Percentiles rank a stretch among this genome's conserved stretches.
Conservation (phyloP, 495 filamentous ascomycete genomes). For the Gamarada debralockiae region DNA sequence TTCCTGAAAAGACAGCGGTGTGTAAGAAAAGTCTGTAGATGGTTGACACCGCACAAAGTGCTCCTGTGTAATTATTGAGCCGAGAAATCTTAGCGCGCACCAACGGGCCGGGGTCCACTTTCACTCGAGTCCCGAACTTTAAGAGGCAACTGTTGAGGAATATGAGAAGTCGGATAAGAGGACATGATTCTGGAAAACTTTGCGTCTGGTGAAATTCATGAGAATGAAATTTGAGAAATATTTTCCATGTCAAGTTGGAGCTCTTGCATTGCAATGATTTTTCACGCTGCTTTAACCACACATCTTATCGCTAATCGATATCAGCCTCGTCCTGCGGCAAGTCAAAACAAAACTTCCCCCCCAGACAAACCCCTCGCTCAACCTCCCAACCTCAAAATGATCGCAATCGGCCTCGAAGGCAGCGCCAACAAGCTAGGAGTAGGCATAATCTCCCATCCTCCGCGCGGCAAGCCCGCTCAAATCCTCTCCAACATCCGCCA, state of each 20-base stretch:
- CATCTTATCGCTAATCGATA: not conserved
- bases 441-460: constrained; percentile 82
- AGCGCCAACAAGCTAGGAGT: constrained; percentile 97
- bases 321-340: not conserved
- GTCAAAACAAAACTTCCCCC: not conserved
- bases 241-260: too few relatives aligned
- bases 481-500: constrained; percentile 93
- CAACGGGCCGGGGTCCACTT: too few relatives aligned
- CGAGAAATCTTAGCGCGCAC: too few relatives aligned
- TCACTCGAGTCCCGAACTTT: too few relatives aligned
- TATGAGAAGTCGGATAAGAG: too few relatives aligned
- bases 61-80: too few relatives aligned
- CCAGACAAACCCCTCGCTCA: not conserved
- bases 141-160: too few relatives aligned
- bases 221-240: too few relatives aligned
- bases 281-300: too few relatives aligned
- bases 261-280: not conserved
- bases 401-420: constrained; percentile 92
- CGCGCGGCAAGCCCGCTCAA: constrained; percentile 51
- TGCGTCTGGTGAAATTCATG: too few relatives aligned
- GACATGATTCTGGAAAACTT: too few relatives aligned
- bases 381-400: constrained; percentile 27
- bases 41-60: too few relatives aligned
- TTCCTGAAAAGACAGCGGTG: not conserved
- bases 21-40: not conserved